Base-by-base conservation (phyloP, 2,329 filamentous ascomycete species). In the Macrophomina pseudophaseolina region DNA sequence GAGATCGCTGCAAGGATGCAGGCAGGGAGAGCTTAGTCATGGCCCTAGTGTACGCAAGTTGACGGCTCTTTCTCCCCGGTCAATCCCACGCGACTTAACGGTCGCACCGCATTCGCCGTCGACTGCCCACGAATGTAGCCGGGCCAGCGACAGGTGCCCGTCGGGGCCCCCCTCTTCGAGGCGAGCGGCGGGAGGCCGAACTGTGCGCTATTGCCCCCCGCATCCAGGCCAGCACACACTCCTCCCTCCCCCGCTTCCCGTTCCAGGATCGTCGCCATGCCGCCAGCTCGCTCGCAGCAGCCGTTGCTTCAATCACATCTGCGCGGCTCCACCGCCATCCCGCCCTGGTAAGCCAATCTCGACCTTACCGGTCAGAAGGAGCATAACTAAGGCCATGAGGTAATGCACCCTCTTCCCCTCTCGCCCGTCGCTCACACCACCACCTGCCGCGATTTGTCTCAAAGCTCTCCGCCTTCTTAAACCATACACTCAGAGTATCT, bases 321-420 rank as follows among this genome's bases (percentile, higher is more conserved):
- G 16, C 30, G 40, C 58, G 16, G 42, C 42, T 46, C n/a, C n/a
- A 35, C 42, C 28, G 44, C 58, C 52, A 54, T 54, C 52, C 38
- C 18, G 40, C 38, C 7, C 28, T n/a, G 46, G 54, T 30, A 59
- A 46, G 54, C 38, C 54, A 59, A 46, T 59, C 54, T 30, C 14
- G 23, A 11, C 40, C 40, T 9, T 28, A 9, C 40, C 8, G 14
- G 56, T 59, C 56, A 18, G 56, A 49, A 2, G 32, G 58, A 30
- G 11, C 14, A 48, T 49, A 48, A 23, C 23, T 3, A 23, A 38
- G 9, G 16, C 32, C 32, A 38, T 49, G 58, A 62, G 30, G 32
- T 62, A 49, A 49, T 62, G 58, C 44, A 49, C 18, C 18, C 12
- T 8, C 44, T 62, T 62, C 58, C 58, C 58, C 58, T 60, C 58